Base-by-base conservation (phyloP, 129 eudicot species). In the Tagetes patula region DNA sequence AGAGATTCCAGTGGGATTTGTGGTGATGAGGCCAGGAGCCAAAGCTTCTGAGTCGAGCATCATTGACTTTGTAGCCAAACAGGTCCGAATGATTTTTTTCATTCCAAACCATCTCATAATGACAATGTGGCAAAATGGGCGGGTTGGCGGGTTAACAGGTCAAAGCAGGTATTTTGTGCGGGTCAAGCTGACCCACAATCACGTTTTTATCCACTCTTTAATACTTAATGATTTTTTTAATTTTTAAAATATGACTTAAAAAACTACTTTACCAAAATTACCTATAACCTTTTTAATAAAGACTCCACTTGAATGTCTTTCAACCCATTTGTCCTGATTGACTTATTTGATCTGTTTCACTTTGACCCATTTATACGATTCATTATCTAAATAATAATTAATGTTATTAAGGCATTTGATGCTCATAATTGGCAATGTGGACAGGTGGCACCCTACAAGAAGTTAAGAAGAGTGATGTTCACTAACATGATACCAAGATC, bases 371-470 rank as follows among this genome's bases (percentile, higher is more conserved):
- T 46, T 13, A n/a, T 63, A 49, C 12, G 12, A 9, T 40, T 32
- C 74, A 55, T 3, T 3, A 0, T 55, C 49, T 42, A 40, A 52
- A 67, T 41, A 7, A 50, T 14, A 7, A 50, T 14, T 43, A 68
- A 2, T 39, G 33, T 27, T 59, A 1, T 11, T n/a, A 46, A 27
- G 41, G 1, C 52, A 10, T 36, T 20, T 31, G 55, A 58, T 6
- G 65, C 53, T 59, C 32, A 20, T 45, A 11, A 58, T 65, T 3
- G 64, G 4, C 36, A 69, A 73, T 77, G 69, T 71, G 61, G 61
- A 70, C 88, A 95, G 99, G 99, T 95, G 67, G 87, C 96, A 4
- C 96, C 97, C 20, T 84, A 87, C 83, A 95, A 95, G 87, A 95
- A 88, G 78, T 87, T 95, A 70, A 84, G 99, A 50, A 88, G 81